Evolutionary conservation across 768 basidiomycete genomes (phyloP), one percentile per base, ranked within the genome.

Genomic region (Amanita thiersii): DNA sequence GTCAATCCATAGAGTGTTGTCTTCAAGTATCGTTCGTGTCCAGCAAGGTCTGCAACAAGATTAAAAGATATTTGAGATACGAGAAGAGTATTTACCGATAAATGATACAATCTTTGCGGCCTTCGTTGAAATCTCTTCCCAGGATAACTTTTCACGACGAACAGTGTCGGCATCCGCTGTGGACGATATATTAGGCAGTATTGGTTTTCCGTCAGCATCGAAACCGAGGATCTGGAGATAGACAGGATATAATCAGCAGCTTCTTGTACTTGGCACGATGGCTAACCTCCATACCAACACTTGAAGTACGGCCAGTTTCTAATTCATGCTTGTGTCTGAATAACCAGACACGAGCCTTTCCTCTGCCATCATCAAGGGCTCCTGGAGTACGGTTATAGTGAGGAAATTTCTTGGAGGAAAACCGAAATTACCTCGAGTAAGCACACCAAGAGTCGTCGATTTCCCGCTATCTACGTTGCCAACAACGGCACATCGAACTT

Each of bases 241-340:
- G 28, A 43, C 19, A 12, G 19, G 25, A 37, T 26, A 33, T 24
- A 11, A 38, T 30, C 29, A 46, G 39, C 12, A 32, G 2, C 37
- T 38, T 17, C 5, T 18, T 11, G 38, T 18, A 29, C 9, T 37
- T 8, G 34, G 15, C 2, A n/a, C 26, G 6, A 19, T 23, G 4
- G 45, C 70, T 44, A 47, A 91, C 90, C 73, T 99, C 96, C 83
- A 96, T 93, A 15, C 96, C 96, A 31, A 98, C 89, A 47, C 86
- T 90, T 17, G 87, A 91, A 0, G 96, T 99, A 38, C 96, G 69
- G 4, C 94, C 94, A 14, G 86, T 91, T 64, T 98, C 96, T 40
- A 97, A 70, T 61, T 99, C 96, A 55, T 99, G 96, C 58, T 97
- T 96, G 58, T 99, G 96, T 41, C 94, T 72, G 61, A 98, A 98